Evolutionary conservation across 2,329 filamentous ascomycete species (phyloP), one percentile per base, ranked within the genome.

Genomic region (Fusarium sp.): DNA sequence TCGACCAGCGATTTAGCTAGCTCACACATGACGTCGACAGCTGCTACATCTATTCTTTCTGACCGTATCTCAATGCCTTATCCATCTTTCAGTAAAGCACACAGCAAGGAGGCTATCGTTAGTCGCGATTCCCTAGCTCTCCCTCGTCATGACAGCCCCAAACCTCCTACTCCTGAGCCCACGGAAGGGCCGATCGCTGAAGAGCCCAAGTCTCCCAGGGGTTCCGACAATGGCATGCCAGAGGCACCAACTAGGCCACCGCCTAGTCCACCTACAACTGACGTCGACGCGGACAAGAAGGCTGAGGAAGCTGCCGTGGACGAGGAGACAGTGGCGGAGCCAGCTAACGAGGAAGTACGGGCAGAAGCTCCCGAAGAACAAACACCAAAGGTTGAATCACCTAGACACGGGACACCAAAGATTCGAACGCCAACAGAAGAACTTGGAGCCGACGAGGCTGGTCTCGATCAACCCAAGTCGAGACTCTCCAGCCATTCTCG

Each of bases 21-120:
- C 14, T 84, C 84, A 22, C 84, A 85, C 73, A 76, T 86, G 51
- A 76, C 78, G 9, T 77, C 76, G 22, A 65, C 81, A 22, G 77
- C 80, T 44, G 81, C 78, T 63, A 69, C 71, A 5, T 75, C 73
- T 33, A 65, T 74, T 33, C 55, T 74, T 24, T 74, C 73, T 17
- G 83, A 86, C 54, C 84, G 85, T 28, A 77, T 83, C 34, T 87
- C 85, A 65, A 77, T 92, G 42, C 91, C 93, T 8, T 97, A 97
- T 77, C 93, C 94, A 3, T 86, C 87, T 13, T 94, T 97, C 80
- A 96, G 92, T 81, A 98, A 97, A 81, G 92, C 92, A 14, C 93
- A 97, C 79, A 97, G 94, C 84, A 96, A 94, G 79, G 95, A 98
- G 81, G 88, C 90, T 44, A 88, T 97, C 55, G 86, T 88, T 69